Base-by-base conservation (phyloP, 768 basidiomycete species). In the Lactarius deliciosus region DNA sequence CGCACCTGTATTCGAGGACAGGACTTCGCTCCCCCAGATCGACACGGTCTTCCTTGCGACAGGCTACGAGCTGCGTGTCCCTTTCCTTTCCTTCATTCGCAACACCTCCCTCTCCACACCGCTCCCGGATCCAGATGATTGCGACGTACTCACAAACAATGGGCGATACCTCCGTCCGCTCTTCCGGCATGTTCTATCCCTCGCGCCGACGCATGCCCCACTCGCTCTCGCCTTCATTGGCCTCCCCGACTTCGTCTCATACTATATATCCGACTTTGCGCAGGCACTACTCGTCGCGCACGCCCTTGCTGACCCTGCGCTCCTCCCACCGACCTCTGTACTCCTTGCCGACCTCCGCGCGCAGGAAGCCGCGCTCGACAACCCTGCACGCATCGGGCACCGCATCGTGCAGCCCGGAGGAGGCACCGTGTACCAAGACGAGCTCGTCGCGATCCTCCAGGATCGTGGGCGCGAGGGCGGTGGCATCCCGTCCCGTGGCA, bases 161-260 rank as follows among this genome's bases (percentile, higher is more conserved):
- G 71, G 78, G 28, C 77, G 77, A 0, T 85, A 86, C 70, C 79
- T 87, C 32, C 83, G 83, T 72, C 85, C 86, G 1, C 73, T 87
- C 8, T 78, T 84, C 72, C 73, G 76, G 36, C 82, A 85, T 72
- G 80, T 86, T 28, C 79, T 88, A 69, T 83, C 82, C 16, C 74
- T 86, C 50, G 78, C 79, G n/a, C 71, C 80, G 5, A 72, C 74
- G 8, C 75, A 83, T 60, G 85, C 85, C 1, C 72, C 79, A 1
- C 84, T 79, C 45, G 83, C 85, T 16, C 80, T 86, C 28, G 78
- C 83, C 5, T 85, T 87, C 73, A 76, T 86, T 64, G 84, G 85
- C 2, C 76, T 86, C 3, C 84, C 84, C 2, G 76, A 79, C 5
- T 72, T 77, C 58, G 80, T 83, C 43, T 75, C 79, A 6, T 84